Evolutionary conservation across 1,139 yeast genomes (phyloP).

Genomic region (Schwanniomyces etchellsii): DNA sequence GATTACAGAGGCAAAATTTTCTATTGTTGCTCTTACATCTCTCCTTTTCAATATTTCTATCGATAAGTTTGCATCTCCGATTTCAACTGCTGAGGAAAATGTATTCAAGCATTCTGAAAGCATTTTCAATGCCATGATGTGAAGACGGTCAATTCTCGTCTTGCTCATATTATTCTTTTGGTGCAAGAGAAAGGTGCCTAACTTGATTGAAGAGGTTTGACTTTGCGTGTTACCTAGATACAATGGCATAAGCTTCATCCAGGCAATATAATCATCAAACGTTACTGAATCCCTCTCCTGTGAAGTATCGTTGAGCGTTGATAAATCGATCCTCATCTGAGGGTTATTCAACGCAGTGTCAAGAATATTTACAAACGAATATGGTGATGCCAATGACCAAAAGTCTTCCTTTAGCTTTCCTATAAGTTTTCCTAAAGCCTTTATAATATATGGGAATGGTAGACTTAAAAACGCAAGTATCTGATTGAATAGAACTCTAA

Average conservation of each 20-base stretch:
- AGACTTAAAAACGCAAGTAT: slow-evolving; percentile 43
- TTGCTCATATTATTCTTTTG: slow-evolving; percentile 5
- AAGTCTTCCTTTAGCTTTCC: slow-evolving; percentile 32
- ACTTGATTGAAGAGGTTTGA: slow-evolving; percentile 33
- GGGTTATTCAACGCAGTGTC: slow-evolving; percentile 48
- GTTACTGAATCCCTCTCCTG: slow-evolving; percentile 6
- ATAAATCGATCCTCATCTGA: slow-evolving; percentile 18
- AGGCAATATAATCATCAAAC: slow-evolving; percentile 29
- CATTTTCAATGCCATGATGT: slow-evolving; percentile 9
- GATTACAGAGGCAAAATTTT: slow-evolving; percentile 20
- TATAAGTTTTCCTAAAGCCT: slow-evolving; percentile 40
- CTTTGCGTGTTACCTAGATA: slow-evolving; percentile 35
- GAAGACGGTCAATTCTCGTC: not conserved
- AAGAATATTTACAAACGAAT: slow-evolving; percentile 44
- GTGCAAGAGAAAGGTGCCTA: slow-evolving; percentile 32
- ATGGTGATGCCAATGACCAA: slow-evolving; percentile 51
- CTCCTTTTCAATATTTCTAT: slow-evolving; percentile 21
- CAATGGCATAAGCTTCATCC: slow-evolving; percentile 35
- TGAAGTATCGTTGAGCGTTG: slow-evolving; percentile 10
- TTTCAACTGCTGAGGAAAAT: slow-evolving; percentile 10
- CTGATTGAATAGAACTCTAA: slow-evolving; percentile 43
- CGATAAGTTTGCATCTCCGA: slow-evolving; percentile 14
- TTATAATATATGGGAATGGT: slow-evolving; percentile 52
- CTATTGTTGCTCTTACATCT: slow-evolving; percentile 33
- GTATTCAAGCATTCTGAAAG: slow-evolving; percentile 9